Percentiles rank a stretch among this genome's conserved stretches.
These are phyloP conservation scores for Gomphus bonarii DNA, from an alignment of 1,284 basidiomycete species.

Conservation along the genomic window DNA sequence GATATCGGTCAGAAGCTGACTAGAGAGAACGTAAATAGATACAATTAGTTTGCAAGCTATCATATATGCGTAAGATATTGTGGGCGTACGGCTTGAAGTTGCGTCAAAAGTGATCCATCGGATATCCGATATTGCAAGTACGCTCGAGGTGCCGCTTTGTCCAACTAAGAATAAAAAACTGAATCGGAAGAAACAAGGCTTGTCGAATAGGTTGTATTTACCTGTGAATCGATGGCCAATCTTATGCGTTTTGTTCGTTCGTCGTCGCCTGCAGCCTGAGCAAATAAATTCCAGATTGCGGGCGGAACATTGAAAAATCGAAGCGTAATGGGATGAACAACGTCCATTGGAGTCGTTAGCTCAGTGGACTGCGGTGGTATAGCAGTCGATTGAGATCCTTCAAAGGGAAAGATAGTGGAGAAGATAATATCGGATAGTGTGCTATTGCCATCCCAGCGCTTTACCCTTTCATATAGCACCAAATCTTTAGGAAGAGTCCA, in stretches of 20 bases:
- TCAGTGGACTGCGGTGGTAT: neutral
- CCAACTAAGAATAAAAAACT: conserved; percentile 7
- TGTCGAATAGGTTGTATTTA: neutral
- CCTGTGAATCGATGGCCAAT: conserved; percentile 4
- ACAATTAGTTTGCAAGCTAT: neutral
- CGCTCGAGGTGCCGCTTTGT: conserved; percentile 32
- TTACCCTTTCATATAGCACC: conserved; percentile 10
- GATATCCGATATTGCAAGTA: conserved; percentile 49
- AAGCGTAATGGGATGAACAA: conserved; percentile 8
- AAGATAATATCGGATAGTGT: conserved; percentile 10
- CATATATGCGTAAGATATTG: neutral
- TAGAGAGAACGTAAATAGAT: neutral
- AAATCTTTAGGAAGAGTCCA: conserved; percentile 45
- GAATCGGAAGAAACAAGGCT: neutral
- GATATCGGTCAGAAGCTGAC: conserved; percentile 9
- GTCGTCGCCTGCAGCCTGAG: conserved; percentile 5
- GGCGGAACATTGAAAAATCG: conserved; percentile 10
- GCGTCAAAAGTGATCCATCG: conserved; percentile 41
- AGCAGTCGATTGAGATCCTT: neutral
- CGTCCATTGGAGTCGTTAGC: neutral
- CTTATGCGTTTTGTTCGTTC: conserved; percentile 7
- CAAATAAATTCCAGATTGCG: conserved; percentile 9
- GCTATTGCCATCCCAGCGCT: conserved; percentile 7
- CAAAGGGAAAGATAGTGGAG: conserved; percentile 9
- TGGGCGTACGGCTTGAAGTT: conserved; percentile 41